These are phyloP conservation scores for Nakazawaea populi DNA, from an alignment of 805 yeast species.

Conservation along the genomic window DNA sequence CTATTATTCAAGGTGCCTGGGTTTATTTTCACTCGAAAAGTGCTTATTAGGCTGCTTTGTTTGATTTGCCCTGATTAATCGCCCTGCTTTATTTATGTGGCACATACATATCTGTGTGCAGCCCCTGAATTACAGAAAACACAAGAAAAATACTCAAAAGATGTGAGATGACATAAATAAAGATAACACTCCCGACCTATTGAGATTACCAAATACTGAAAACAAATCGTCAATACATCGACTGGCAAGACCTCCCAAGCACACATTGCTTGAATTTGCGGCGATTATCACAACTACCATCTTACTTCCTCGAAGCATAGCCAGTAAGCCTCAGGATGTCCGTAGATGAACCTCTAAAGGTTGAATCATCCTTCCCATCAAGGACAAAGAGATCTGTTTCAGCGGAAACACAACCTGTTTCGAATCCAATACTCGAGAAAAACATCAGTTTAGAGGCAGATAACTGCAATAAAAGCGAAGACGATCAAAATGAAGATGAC, in stretches of 20 bases:
- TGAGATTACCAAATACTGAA: too few relatives aligned
- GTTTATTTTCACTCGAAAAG: too few relatives aligned
- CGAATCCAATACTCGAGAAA: background rate
- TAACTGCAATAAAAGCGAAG: too few relatives aligned
- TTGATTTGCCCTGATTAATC: too few relatives aligned
- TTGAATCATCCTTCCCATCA: slow-evolving; percentile 3
- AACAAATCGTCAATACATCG: too few relatives aligned
- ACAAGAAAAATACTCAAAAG: background rate
- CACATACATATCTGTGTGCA: background rate
- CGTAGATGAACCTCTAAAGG: background rate
- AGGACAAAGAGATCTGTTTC: background rate
- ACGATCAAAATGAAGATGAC: background rate
- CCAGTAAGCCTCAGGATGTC: background rate
- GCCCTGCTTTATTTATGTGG: too few relatives aligned
- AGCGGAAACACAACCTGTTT: background rate
- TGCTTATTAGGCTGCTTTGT: too few relatives aligned
- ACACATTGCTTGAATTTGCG: too few relatives aligned
- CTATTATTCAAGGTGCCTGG: too few relatives aligned
- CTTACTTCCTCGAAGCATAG: too few relatives aligned
- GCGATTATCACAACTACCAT: background rate
- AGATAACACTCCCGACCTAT: background rate
- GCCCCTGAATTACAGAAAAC: background rate
- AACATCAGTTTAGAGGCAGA: too few relatives aligned
- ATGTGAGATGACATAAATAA: background rate
- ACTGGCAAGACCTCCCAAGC: too few relatives aligned